phyloP scores from a whole-genome alignment of 495 filamentous ascomycete species.

The Neurospora africana region DNA sequence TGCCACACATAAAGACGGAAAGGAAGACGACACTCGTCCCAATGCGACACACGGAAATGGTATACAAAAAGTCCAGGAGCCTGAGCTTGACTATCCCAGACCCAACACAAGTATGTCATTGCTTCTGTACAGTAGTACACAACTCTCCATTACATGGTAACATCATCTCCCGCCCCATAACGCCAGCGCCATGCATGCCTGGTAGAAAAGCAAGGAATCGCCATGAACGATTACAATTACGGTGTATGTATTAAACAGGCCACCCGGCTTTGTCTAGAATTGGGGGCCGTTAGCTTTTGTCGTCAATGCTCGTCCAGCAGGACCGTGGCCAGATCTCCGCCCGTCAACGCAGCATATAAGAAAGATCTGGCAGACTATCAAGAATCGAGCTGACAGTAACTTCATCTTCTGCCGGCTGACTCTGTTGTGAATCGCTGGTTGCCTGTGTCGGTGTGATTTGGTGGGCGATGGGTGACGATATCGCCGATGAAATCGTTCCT shows the following conservation, averaged over 20 bases:
- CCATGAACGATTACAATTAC: not conserved
- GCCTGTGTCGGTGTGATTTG: not conserved
- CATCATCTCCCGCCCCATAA: not conserved
- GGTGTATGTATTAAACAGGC: not conserved
- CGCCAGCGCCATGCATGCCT: not conserved
- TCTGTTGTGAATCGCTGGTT: not conserved
- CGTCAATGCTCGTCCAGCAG: not conserved
- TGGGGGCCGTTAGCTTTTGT: not conserved
- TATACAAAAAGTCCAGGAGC: not conserved
- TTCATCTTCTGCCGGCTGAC: constrained; percentile 15
- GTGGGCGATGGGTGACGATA: not conserved
- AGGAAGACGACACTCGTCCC: not conserved
- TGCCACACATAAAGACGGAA: not conserved
- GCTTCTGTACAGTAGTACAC: not conserved
- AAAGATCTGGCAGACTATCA: constrained; percentile 37
- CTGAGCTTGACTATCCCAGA: not conserved
- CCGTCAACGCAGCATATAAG: constrained; percentile 40
- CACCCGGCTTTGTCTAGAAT: not conserved
- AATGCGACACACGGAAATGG: not conserved
- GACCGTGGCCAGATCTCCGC: not conserved
- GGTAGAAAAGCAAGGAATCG: not conserved
- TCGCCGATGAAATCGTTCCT: not conserved
- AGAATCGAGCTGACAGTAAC: constrained; percentile 27
- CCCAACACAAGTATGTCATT: not conserved
- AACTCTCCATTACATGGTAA: not conserved